phyloP scores from a whole-genome alignment of 768 basidiomycete species.

The Boletus bicolor region DNA sequence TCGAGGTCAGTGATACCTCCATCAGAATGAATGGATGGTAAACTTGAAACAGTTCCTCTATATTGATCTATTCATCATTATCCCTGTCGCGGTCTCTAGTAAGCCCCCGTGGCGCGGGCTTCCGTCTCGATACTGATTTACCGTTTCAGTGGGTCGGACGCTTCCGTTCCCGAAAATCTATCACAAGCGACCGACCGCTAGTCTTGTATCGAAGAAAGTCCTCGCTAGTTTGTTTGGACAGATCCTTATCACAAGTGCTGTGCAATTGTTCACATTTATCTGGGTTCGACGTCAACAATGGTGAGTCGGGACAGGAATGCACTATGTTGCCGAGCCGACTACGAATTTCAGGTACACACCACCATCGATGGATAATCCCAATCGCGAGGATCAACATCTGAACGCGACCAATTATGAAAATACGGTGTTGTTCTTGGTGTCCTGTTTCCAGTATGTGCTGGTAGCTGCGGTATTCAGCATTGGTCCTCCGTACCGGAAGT shows the following conservation, averaged over 20 bases:
- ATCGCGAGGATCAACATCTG: slow-evolving; percentile 62
- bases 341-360: slow-evolving; percentile 64
- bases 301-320: slow-evolving; percentile 38
- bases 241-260: slow-evolving; percentile 75
- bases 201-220: slow-evolving; percentile 93
- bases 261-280: slow-evolving; percentile 85
- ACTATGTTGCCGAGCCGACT: background rate
- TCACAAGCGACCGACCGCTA: slow-evolving; percentile 90
- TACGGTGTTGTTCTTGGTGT: slow-evolving; percentile 85
- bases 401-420: slow-evolving; percentile 90
- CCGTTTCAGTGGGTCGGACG: slow-evolving; percentile 82
- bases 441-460: slow-evolving; percentile 98
- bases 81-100: slow-evolving; percentile 96
- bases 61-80: slow-evolving; percentile 97
- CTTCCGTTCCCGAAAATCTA: slow-evolving; percentile 84
- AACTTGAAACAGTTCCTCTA: slow-evolving; percentile 72
- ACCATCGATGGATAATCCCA: slow-evolving; percentile 48
- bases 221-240: slow-evolving; percentile 92
- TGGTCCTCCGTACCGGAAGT: slow-evolving; percentile 92
- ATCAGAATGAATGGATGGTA: slow-evolving; percentile 7
- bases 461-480: slow-evolving; percentile 98
- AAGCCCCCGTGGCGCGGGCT: slow-evolving; percentile 30
- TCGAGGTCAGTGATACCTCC: slow-evolving; percentile 60
- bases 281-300: slow-evolving; percentile 86
- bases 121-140: slow-evolving; percentile 5